A percentile compares a stretch with the other conserved stretches of the same genome.
Evolutionary conservation across 73 alveolate species (phyloP).

Genomic region (Symbiodinium pilosum): DNA sequence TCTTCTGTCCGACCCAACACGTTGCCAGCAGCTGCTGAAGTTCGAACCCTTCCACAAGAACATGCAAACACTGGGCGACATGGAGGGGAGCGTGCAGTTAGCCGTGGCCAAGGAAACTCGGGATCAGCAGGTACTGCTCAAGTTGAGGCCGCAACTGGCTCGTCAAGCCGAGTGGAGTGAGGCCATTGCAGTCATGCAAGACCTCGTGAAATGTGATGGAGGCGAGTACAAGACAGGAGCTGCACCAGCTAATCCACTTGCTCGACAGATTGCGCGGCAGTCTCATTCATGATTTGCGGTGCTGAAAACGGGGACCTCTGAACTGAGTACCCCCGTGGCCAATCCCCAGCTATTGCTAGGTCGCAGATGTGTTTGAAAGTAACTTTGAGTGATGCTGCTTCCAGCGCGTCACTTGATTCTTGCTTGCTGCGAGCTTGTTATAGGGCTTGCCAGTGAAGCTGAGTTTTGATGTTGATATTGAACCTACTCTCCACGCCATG

Average conservation of each 20-base stretch:
- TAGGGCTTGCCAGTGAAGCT: too few relatives aligned
- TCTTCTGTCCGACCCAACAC: background rate
- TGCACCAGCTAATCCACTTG: conserved; percentile 16
- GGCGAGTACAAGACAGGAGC: conserved; percentile 24
- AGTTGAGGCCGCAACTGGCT: background rate
- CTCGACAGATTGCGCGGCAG: background rate
- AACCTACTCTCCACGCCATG: too few relatives aligned
- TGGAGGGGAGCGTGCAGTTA: conserved; percentile 15
- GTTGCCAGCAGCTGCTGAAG: too few relatives aligned
- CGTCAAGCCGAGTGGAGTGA: conserved; percentile 44
- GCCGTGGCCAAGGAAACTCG: conserved; percentile 35
- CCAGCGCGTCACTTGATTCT: too few relatives aligned
- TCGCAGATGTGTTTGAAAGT: too few relatives aligned
- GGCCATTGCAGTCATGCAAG: background rate
- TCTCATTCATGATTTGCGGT: too few relatives aligned
- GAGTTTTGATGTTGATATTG: too few relatives aligned
- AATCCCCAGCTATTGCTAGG: too few relatives aligned
- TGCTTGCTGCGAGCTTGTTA: too few relatives aligned
- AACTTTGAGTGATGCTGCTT: too few relatives aligned
- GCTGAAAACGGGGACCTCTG: too few relatives aligned
- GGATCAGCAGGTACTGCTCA: conserved; percentile 3
- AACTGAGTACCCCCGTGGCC: too few relatives aligned
- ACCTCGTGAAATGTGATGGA: background rate
- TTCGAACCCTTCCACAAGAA: background rate
- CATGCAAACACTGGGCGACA: background rate